These are phyloP conservation scores for Acorus calamus DNA, from an alignment of 106 monocot genomes.

Conservation along the genomic window DNA sequence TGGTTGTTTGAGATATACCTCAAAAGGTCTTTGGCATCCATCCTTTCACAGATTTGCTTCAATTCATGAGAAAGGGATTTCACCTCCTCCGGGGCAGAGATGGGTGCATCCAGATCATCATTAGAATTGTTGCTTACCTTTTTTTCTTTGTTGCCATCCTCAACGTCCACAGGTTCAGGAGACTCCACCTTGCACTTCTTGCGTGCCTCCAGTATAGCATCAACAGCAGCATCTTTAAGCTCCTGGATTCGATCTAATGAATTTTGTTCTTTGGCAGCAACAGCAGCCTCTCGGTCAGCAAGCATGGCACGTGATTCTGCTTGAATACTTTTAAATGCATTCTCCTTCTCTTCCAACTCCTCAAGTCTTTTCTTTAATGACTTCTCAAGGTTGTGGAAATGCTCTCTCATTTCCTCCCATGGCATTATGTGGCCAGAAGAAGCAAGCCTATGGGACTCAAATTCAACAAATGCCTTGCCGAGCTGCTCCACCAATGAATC, in stretches of 20 bases:
- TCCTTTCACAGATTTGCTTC: slow-evolving; percentile 63
- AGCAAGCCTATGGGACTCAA: slow-evolving; percentile 37
- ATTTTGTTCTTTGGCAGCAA: slow-evolving; percentile 38
- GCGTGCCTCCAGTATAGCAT: slow-evolving; percentile 34
- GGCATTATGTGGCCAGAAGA: slow-evolving; percentile 17
- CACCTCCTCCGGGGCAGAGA: slow-evolving; percentile 18
- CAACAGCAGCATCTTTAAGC: slow-evolving; percentile 51
- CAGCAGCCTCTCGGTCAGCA: slow-evolving; percentile 34
- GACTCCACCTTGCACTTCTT: slow-evolving; percentile 36
- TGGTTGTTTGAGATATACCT: slow-evolving; percentile 53
- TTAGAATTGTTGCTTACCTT: slow-evolving; percentile 40
- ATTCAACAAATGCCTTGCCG: slow-evolving; percentile 28
- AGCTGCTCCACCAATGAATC: slow-evolving; percentile 46
- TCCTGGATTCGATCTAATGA: slow-evolving; percentile 40
- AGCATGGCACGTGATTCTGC: slow-evolving; percentile 21
- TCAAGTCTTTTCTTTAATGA: slow-evolving; percentile 24
- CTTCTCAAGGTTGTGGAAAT: slow-evolving; percentile 33
- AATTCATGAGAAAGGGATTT: slow-evolving; percentile 28
- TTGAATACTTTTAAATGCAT: slow-evolving; percentile 37
- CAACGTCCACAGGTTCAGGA: slow-evolving; percentile 22
- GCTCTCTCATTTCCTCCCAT: slow-evolving; percentile 43
- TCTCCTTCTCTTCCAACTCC: slow-evolving; percentile 40
- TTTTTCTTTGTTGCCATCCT: slow-evolving; percentile 24
- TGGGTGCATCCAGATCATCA: slow-evolving; percentile 23
- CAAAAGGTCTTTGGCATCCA: slow-evolving; percentile 61